Percentiles rank a stretch among this genome's conserved stretches.
These are phyloP conservation scores for Aureobasidium sp. DNA, from an alignment of 2,329 filamentous ascomycete species.

Conservation along the genomic window DNA sequence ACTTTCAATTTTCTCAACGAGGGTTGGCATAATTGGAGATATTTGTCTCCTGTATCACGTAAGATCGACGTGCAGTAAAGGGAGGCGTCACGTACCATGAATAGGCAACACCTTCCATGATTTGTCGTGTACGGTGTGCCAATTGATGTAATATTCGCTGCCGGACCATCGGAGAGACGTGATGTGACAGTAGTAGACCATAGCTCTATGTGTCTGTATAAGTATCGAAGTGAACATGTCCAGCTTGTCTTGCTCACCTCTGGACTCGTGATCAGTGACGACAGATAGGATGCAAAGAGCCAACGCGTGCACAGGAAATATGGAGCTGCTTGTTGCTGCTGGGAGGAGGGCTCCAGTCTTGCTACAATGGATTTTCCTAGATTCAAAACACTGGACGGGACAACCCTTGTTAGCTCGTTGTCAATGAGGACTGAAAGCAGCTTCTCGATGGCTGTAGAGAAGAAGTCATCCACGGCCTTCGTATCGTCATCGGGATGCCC, in stretches of 20 bases:
- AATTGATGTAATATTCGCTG: conserved; percentile 69
- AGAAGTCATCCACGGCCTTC: conserved; percentile 80
- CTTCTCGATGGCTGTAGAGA: conserved; percentile 69
- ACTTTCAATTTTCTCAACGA: conserved; percentile 63
- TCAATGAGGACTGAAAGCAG: conserved; percentile 84
- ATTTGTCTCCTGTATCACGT: conserved; percentile 46
- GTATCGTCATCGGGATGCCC: conserved; percentile 69
- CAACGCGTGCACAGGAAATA: conserved; percentile 84
- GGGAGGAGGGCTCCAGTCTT: conserved; percentile 57
- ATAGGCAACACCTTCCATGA: conserved; percentile 54
- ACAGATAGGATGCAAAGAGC: conserved; percentile 82
- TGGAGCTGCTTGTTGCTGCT: conserved; percentile 62
- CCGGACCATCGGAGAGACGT: conserved; percentile 84
- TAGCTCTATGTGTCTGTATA: conserved; percentile 41
- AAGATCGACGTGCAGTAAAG: conserved; percentile 18
- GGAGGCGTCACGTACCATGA: conserved; percentile 50
- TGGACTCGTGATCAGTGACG: conserved; percentile 77
- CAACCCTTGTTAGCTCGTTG: conserved; percentile 66
- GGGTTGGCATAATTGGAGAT: conserved; percentile 55
- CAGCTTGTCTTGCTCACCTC: conserved; percentile 51
- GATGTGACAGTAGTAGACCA: conserved; percentile 72
- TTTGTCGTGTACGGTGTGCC: conserved; percentile 67
- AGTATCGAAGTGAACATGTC: conserved; percentile 21
- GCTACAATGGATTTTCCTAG: conserved; percentile 76
- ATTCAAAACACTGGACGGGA: conserved; percentile 77